These are phyloP conservation scores for Ustilago trichophora DNA, from an alignment of 1,284 basidiomycete genomes.

Conservation along the genomic window DNA sequence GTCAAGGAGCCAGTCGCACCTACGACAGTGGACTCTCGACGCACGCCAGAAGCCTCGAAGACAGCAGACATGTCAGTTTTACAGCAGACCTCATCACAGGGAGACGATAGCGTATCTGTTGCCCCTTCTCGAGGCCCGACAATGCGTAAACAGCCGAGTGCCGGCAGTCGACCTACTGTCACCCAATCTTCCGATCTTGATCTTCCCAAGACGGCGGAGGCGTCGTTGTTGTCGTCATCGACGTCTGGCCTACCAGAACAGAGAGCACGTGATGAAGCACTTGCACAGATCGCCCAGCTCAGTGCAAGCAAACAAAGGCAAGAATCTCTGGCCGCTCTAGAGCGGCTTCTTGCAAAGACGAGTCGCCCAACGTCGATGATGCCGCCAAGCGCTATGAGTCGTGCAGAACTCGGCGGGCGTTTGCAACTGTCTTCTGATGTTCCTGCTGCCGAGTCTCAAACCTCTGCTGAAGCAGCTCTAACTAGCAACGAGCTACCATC, in stretches of 20 bases:
- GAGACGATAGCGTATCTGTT: no score
- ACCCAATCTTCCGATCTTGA: no score
- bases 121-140: no score
- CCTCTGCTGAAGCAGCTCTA: no score
- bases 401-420: conserved; percentile 21
- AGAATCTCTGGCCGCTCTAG: conserved; percentile 45
- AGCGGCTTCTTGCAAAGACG: conserved; percentile 40
- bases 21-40: no score
- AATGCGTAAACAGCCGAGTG: no score
- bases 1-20: not conserved
- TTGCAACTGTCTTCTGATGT: conserved; percentile 1
- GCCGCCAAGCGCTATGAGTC: conserved; percentile 11
- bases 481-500: not conserved
- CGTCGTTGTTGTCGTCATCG: not conserved
- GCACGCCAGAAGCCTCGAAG: no score
- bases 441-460: no score
- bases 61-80: no score
- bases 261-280: conserved; percentile 33
- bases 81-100: no score
- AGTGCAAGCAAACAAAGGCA: conserved; percentile 17
- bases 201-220: not conserved
- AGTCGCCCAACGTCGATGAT: conserved; percentile 25
- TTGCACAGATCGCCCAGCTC: conserved; percentile 48
- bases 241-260: conserved; percentile 25
- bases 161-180: no score